Evolutionary conservation across 2,329 filamentous ascomycete genomes (phyloP).

Genomic region (Aspergillus sp.): DNA sequence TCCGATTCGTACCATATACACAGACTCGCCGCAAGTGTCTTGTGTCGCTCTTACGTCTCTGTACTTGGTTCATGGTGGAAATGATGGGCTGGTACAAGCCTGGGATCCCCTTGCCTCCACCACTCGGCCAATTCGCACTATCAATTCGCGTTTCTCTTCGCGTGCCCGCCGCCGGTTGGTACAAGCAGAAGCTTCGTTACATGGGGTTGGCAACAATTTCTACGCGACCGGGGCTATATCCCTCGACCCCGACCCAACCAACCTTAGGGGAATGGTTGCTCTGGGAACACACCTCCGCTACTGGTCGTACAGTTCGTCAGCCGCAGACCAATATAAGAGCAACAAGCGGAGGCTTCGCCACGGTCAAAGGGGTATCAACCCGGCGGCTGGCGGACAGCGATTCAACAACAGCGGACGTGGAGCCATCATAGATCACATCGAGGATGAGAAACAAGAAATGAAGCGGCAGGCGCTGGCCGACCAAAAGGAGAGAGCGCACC

Average conservation of each 20-base stretch:
- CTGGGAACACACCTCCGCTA: constrained; percentile 86
- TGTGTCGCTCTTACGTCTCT: constrained; percentile 81
- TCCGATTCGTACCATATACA: constrained; percentile 82
- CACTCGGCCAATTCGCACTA: constrained; percentile 75
- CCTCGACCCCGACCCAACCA: constrained; percentile 84
- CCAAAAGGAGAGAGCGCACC: constrained; percentile 68
- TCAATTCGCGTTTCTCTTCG: constrained; percentile 83
- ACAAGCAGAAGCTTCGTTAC: constrained; percentile 69
- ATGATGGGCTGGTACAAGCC: constrained; percentile 90
- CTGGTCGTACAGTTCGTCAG: constrained; percentile 89
- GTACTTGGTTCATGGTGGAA: constrained; percentile 90
- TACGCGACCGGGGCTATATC: constrained; percentile 82
- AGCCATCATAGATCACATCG: constrained; percentile 79
- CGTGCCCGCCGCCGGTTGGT: constrained; percentile 76
- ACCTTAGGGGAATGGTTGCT: constrained; percentile 82
- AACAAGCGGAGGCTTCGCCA: constrained; percentile 80
- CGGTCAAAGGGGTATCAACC: constrained; percentile 67
- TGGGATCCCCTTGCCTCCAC: constrained; percentile 95
- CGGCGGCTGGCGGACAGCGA: constrained; percentile 55
- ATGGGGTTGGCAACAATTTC: constrained; percentile 73
- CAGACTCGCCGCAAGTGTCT: constrained; percentile 85
- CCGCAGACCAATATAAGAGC: constrained; percentile 71
- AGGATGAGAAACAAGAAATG: constrained; percentile 81
- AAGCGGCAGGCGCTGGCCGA: constrained; percentile 71
- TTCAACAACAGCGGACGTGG: constrained; percentile 68